phyloP scores from a whole-genome alignment of 805 yeast species.

The Cyberlindnera maclurae region DNA sequence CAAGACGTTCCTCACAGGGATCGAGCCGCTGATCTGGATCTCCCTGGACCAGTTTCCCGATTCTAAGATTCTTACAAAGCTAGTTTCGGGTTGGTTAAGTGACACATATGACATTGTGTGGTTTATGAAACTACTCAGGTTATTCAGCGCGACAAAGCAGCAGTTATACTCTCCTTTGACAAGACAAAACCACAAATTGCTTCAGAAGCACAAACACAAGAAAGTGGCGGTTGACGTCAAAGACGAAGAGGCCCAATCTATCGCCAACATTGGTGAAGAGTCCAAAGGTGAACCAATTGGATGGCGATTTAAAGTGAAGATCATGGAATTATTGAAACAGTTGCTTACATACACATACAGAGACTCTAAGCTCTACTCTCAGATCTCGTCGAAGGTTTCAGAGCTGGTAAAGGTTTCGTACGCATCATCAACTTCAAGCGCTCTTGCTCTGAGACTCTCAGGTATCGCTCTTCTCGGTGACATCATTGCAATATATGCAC shows the following conservation, averaged over 20 bases:
- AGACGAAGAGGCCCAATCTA: slow-evolving; percentile 42
- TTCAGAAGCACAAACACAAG: slow-evolving; percentile 30
- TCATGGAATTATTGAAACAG: slow-evolving; percentile 39
- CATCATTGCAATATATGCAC: slow-evolving; percentile 53
- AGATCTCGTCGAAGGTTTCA: slow-evolving; percentile 39
- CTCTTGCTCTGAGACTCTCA: slow-evolving; percentile 47
- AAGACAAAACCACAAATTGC: slow-evolving; percentile 34
- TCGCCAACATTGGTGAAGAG: slow-evolving; percentile 24
- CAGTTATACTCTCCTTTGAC: slow-evolving; percentile 35
- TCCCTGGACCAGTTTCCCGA: slow-evolving; percentile 40
- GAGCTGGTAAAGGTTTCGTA: slow-evolving; percentile 76
- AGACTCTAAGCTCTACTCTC: slow-evolving; percentile 32
- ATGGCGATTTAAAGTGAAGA: slow-evolving; percentile 45
- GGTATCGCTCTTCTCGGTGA: slow-evolving; percentile 66
- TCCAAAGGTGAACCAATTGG: slow-evolving; percentile 42
- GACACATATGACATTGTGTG: slow-evolving; percentile 43
- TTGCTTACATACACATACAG: slow-evolving; percentile 34
- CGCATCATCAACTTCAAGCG: slow-evolving; percentile 69
- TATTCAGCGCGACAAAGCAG: slow-evolving; percentile 39
- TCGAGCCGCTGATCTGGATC: slow-evolving; percentile 57
- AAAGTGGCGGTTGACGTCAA: slow-evolving; percentile 30
- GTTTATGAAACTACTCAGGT: slow-evolving; percentile 48
- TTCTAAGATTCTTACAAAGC: slow-evolving; percentile 35
- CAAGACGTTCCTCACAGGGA: slow-evolving; percentile 34
- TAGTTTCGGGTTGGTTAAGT: slow-evolving; percentile 57